phyloP scores from a whole-genome alignment of 371 early-diverging fungal genomes.

The Lichtheimia hyalospora region DNA sequence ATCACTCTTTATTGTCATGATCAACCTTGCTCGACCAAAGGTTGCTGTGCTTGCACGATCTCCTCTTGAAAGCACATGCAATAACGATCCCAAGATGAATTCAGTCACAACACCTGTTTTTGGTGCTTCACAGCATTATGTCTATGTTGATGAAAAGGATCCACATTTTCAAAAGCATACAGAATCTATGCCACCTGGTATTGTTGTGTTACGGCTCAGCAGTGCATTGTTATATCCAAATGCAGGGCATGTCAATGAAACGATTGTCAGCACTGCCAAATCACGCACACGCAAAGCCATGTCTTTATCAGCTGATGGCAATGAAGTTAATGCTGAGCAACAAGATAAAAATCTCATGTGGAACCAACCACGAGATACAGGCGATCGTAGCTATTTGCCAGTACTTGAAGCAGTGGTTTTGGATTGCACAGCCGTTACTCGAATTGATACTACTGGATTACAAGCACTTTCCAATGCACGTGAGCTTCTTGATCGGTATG shows the following conservation, averaged over 20 bases:
- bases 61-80: constrained; percentile 6
- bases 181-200: constrained; percentile 17
- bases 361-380: not conserved
- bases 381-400: constrained; percentile 27
- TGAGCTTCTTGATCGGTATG: constrained; percentile 35
- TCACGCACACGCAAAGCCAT: constrained; percentile 12
- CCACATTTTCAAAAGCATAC: constrained; percentile 8
- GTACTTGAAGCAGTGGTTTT: constrained; percentile 67
- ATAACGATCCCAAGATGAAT: not conserved
- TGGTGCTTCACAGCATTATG: constrained; percentile 5
- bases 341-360: constrained; percentile 9
- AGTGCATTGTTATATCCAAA: constrained; percentile 23
- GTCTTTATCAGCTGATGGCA: not conserved
- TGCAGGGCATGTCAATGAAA: constrained; percentile 16
- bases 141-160: constrained; percentile 23
- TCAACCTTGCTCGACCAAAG: constrained; percentile 21
- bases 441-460: constrained; percentile 72
- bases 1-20: constrained; percentile 20
- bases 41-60: constrained; percentile 9
- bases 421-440: constrained; percentile 69
- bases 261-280: constrained; percentile 7
- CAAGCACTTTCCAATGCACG: constrained; percentile 58
- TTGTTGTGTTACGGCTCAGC: constrained; percentile 12
- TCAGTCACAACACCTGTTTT: not conserved
- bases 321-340: not conserved